Evolutionary conservation across 2,329 filamentous ascomycete species (phyloP), one percentile per base, ranked within the genome.

Genomic region (Colletotrichum tropicale): DNA sequence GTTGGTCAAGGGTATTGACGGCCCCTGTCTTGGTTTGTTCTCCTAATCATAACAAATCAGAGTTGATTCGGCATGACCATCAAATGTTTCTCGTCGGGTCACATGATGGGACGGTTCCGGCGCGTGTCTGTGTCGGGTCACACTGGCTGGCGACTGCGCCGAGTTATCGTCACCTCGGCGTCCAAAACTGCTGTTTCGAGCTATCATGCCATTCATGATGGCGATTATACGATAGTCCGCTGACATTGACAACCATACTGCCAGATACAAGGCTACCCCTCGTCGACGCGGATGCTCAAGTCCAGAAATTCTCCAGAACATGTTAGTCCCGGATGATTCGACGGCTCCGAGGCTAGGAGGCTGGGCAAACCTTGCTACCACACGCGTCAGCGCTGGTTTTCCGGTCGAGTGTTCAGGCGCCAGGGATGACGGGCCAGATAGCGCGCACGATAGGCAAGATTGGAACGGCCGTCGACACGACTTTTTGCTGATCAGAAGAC

Each of bases 121-220:
- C 26, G 24, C 28, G 34, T n/a, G 66, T 64, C 58, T 66, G 52
- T 58, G 69, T 56, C 32, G 69, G 28, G 55, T 75, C 43, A 67
- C 68, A 30, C 36, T 28, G 24, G 28, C 28, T 61, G 72, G 34
- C 64, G 30, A 61, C 34, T 56, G 52, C 55, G 36, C 26, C 43
- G n/a, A 58, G 18, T 32, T 74, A 48, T 64, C 64, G 26, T 55
- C 43, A 38, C 34, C 52, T 26, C 34, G 64, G 64, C 64, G 26
- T 32, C 65, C 71, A 26, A 76, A 65, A 66, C 65, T 48, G 28
- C 48, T 70, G 71, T 76, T 75, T 75, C 74, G 74, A 75, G 65
- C 65, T 28, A 43, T 74, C 66, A 74, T 74, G 71, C 70, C 58
- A 70, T 68, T 61, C 74, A 64, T 13, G 13, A 52, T 69, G 21